Evolutionary conservation across 208 protist genomes (phyloP), one percentile per base, ranked within the genome.

Genomic region (Crithidia brevicula): DNA sequence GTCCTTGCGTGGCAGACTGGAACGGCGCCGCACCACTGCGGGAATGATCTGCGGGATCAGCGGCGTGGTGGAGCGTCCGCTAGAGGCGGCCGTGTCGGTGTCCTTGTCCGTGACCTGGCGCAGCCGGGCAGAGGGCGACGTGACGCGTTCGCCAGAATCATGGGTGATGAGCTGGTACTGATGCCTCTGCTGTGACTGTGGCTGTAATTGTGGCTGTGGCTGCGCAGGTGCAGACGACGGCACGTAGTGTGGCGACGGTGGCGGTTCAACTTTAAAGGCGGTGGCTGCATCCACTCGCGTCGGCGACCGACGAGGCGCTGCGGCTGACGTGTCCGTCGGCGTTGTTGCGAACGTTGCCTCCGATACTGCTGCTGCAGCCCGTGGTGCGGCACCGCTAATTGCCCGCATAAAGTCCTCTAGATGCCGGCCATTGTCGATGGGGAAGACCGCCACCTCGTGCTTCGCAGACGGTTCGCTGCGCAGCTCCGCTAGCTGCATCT

Each of bases 391-490:
- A n/a, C n/a, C n/a, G n/a, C n/a, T n/a, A n/a, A 77, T 57, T 23
- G 62, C 58, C n/a, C 77, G 70, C 36, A 82, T 61, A 13, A 78
- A 34, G 11, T 73, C 57, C 27, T 83, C 73, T 11, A 83, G 49
- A 13, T 64, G 20, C 23, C 69, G 60, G 23, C 45, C 53, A 46
- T 43, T 33, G 47, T 67, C 54, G 3, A 69, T 54, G 10, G 68
- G 71, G 15, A 81, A 72, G 13, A 79, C 57, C n/a, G 63, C 45
- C 27, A 82, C 51, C 22, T 75, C 67, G 0, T 64, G 72, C 52
- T 22, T 30, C 28, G 52, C 23, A 3, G 49, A 5, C 25, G 57
- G 56, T 11, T 64, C 49, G 6, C 20, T 45, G 8, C 46, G 28
- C 16, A 72, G 18, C 20, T 73, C 69, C 20, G 18, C 33, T 25